Conservation (phyloP, 2,329 filamentous ascomycete species). For the Daldinia eschscholtzii region DNA sequence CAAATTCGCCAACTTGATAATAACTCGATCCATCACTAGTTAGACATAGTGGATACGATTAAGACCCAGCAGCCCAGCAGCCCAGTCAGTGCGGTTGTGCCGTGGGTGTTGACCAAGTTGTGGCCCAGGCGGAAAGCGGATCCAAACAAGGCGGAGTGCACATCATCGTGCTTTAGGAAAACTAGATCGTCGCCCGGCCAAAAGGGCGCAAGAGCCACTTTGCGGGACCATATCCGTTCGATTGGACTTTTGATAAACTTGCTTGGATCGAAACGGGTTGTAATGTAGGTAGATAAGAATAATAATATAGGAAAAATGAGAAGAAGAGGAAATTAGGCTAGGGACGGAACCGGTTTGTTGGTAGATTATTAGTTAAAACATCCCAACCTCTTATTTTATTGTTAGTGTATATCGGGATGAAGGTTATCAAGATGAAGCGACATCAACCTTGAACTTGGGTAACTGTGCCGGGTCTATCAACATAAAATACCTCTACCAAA, state of each 20-base stretch:
- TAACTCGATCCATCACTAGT: slow-evolving; percentile 13
- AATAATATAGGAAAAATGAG: not conserved
- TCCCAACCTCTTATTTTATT: slow-evolving; percentile 27
- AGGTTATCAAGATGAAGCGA: not conserved
- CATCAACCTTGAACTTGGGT: not conserved
- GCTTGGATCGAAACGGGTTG: slow-evolving; percentile 12
- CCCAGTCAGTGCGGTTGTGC: not conserved
- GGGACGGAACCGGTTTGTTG: slow-evolving; percentile 29
- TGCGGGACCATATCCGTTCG: slow-evolving; percentile 32
- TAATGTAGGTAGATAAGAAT: too few species aligned
- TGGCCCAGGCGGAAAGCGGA: slow-evolving; percentile 22
- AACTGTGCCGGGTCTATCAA: not conserved
- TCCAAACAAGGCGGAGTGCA: slow-evolving; percentile 16
- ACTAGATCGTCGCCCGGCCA: slow-evolving; percentile 49
- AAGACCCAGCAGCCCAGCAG: not conserved
- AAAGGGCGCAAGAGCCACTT: slow-evolving; percentile 47
- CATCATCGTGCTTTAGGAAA: slow-evolving; percentile 27
- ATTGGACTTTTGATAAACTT: slow-evolving; percentile 4
- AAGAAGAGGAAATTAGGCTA: slow-evolving; percentile 28
- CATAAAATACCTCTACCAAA: not conserved
- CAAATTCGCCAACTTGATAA: slow-evolving; percentile 16
- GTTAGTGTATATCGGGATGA: slow-evolving; percentile 2
- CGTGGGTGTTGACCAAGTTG: slow-evolving; percentile 31
- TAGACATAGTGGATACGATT: slow-evolving; percentile 11
- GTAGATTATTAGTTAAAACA: slow-evolving; percentile 27